A percentile compares a stretch with the other conserved stretches of the same genome.
Evolutionary conservation across 2,329 filamentous ascomycete species (phyloP).

Genomic region (Periglandula ipomoeae): DNA sequence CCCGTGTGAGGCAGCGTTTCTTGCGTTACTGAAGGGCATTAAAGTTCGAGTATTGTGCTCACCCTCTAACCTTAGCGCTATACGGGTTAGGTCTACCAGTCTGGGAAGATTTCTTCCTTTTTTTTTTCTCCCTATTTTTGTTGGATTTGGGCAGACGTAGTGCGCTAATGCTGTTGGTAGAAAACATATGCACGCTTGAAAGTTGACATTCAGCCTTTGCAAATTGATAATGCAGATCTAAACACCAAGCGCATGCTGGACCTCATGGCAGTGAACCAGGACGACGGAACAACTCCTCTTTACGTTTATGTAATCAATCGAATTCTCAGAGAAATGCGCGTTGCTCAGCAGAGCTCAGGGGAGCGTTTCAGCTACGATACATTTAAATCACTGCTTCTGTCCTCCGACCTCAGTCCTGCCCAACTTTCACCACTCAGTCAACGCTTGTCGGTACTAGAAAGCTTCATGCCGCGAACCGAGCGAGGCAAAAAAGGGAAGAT

Average conservation of each 20-base stretch:
- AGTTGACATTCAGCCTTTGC: constrained; percentile 38
- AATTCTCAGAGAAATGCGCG: constrained; percentile 46
- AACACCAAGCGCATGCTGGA: constrained; percentile 49
- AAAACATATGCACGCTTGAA: constrained; percentile 31
- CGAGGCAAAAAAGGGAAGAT: not conserved
- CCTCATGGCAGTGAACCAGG: constrained; percentile 43
- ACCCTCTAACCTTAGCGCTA: constrained; percentile 36
- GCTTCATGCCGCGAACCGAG: constrained; percentile 32
- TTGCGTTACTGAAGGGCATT: constrained; percentile 34
- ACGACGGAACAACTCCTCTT: constrained; percentile 33
- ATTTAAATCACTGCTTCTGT: constrained; percentile 29
- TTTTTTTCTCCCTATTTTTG: too few species aligned
- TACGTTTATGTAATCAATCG: constrained; percentile 47
- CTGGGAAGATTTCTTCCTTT: too few species aligned
- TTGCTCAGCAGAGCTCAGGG: constrained; percentile 27
- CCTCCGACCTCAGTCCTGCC: constrained; percentile 29
- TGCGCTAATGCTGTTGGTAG: constrained; percentile 15
- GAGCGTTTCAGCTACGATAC: constrained; percentile 36
- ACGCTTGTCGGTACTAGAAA: constrained; percentile 37
- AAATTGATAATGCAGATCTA: constrained; percentile 39
- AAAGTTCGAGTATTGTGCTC: constrained; percentile 44
- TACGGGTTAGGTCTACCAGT: constrained; percentile 20
- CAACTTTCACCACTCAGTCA: constrained; percentile 43
- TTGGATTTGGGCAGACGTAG: too few species aligned
- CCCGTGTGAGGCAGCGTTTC: constrained; percentile 50